Percentiles rank a stretch among this genome's conserved stretches.
phyloP scores from a whole-genome alignment of 305 asterid species.

The Fraxinus xanthoxyloides region DNA sequence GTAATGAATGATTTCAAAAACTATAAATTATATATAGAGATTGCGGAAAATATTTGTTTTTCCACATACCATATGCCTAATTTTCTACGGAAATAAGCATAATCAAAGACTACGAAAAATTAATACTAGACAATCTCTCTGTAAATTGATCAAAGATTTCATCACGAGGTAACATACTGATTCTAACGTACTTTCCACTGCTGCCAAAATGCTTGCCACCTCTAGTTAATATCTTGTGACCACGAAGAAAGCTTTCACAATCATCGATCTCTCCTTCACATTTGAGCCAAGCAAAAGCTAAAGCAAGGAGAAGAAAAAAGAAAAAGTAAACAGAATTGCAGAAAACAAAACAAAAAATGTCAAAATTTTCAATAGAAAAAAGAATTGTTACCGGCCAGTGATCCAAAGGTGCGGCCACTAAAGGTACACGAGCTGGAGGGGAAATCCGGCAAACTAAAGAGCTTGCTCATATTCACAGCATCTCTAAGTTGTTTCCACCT shows the following conservation, averaged over 20 bases:
- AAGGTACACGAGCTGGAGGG: conserved; percentile 52
- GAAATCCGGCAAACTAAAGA: conserved; percentile 61
- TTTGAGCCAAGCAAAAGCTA: conserved; percentile 86
- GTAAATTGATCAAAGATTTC: conserved; percentile 53
- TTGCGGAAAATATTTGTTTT: conserved; percentile 7
- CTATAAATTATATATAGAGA: conserved; percentile 21
- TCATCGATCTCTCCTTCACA: conserved; percentile 63
- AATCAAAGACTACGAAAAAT: conserved; percentile 28
- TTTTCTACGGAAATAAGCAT: background rate
- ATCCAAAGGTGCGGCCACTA: conserved; percentile 46
- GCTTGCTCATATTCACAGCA: conserved; percentile 44
- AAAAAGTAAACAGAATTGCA: background rate
- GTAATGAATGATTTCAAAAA: background rate
- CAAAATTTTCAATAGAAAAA: background rate
- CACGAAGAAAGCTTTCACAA: conserved; percentile 65
- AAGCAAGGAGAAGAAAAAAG: background rate
- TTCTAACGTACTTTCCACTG: conserved; percentile 56
- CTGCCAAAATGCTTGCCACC: conserved; percentile 76
- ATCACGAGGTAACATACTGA: conserved; percentile 61
- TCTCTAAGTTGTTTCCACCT: conserved; percentile 73
- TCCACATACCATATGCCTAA: conserved; percentile 6
- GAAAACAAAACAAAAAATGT: background rate
- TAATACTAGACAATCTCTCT: conserved; percentile 40
- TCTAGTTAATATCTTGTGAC: conserved; percentile 58
- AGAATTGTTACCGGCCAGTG: conserved; percentile 60